A percentile compares a stretch with the other conserved stretches of the same genome.
Evolutionary conservation across 2,329 filamentous ascomycete species (phyloP).

Genomic region (Boeremia exigua): DNA sequence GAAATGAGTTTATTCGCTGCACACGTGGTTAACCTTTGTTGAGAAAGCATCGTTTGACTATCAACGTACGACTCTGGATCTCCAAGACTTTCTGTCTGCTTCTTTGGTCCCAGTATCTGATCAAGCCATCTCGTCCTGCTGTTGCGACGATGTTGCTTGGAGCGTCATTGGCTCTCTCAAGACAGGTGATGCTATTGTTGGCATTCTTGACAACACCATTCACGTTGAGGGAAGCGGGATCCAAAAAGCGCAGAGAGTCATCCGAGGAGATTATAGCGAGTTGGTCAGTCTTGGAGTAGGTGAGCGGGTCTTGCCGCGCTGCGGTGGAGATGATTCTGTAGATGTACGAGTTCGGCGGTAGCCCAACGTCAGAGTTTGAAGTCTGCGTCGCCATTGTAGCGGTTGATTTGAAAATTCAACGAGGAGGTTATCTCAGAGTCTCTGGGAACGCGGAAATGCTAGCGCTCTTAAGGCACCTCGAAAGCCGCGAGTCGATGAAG

Average conservation of each 20-base stretch:
- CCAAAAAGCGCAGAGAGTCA: conserved; percentile 70
- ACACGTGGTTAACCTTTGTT: conserved; percentile 28
- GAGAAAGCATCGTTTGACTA: no score
- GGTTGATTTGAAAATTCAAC: neutral
- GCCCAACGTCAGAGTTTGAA: conserved; percentile 29
- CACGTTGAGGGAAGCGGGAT: conserved; percentile 62
- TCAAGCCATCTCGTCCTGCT: conserved; percentile 72
- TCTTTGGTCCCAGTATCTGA: conserved; percentile 71
- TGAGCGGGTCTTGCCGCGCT: conserved; percentile 39
- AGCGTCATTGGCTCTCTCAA: conserved; percentile 61
- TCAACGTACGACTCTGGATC: conserved; percentile 42
- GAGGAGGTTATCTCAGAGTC: no score
- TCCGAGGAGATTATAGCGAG: conserved; percentile 73
- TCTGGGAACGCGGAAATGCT: neutral
- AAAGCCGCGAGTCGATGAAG: neutral
- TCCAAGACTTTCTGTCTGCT: conserved; percentile 54
- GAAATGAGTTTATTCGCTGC: conserved; percentile 62
- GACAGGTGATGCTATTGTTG: conserved; percentile 69
- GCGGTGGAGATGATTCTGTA: conserved; percentile 47
- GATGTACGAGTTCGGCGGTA: conserved; percentile 48
- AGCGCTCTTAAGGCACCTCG: neutral
- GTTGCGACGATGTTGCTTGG: conserved; percentile 66
- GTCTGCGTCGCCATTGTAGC: conserved; percentile 28
- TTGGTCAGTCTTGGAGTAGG: conserved; percentile 37
- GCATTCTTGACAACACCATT: conserved; percentile 57